Conservation (phyloP, 1,284 basidiomycete genomes). For the Acaromyces ingoldii region DNA sequence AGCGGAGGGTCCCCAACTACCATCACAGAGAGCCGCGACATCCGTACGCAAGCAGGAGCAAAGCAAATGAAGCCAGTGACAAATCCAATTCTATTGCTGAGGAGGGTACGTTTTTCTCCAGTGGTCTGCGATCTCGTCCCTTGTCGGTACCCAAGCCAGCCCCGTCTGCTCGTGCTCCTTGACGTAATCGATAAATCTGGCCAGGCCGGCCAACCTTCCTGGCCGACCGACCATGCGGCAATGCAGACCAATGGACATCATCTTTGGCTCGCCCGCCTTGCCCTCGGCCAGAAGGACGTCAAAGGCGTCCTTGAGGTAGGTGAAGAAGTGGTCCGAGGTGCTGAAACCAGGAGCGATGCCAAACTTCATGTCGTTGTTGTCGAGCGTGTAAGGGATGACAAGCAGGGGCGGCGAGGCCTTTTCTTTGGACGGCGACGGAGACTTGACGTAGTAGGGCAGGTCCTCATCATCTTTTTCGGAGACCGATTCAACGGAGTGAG, state of each 20-base stretch:
- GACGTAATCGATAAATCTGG: slow-evolving; percentile 52
- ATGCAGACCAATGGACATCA: slow-evolving; percentile 54
- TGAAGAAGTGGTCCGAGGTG: slow-evolving; percentile 49
- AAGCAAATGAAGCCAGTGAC: too few species aligned
- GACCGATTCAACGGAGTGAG: too few species aligned
- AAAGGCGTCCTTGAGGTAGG: slow-evolving; percentile 53
- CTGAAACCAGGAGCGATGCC: slow-evolving; percentile 51
- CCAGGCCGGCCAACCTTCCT: slow-evolving; percentile 51
- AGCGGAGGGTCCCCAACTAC: too few species aligned
- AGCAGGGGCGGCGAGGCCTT: slow-evolving; percentile 38
- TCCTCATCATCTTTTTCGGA: slow-evolving; percentile 51
- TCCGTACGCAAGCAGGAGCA: too few species aligned
- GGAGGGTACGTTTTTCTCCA: slow-evolving; percentile 30
- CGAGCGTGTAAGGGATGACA: slow-evolving; percentile 52
- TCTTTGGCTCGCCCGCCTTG: slow-evolving; percentile 45
- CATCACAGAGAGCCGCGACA: too few species aligned
- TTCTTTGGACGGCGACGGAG: slow-evolving; percentile 25
- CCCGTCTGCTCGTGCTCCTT: slow-evolving; percentile 29
- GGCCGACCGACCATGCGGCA: slow-evolving; percentile 53
- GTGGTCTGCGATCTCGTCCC: slow-evolving; percentile 53
- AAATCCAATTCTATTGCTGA: background rate
- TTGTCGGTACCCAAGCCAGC: slow-evolving; percentile 53
- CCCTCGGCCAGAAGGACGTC: slow-evolving; percentile 52
- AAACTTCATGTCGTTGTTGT: slow-evolving; percentile 53
- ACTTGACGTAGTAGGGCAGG: slow-evolving; percentile 53